Conservation (phyloP, 768 basidiomycete genomes). For the Kwoniella pini region DNA sequence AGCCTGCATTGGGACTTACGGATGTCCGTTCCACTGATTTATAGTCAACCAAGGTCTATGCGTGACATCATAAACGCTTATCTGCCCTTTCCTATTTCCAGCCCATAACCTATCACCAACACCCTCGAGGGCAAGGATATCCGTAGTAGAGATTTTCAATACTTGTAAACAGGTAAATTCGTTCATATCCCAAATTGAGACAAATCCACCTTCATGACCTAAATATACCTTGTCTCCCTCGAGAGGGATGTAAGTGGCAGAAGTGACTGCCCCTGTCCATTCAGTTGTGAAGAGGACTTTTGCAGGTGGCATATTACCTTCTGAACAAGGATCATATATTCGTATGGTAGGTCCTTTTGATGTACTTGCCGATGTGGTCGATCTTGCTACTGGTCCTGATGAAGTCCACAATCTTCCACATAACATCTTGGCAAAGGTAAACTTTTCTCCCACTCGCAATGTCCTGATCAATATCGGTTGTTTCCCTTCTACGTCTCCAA, state of each 20-base stretch:
- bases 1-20: slow-evolving; percentile 37
- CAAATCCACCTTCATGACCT: slow-evolving; percentile 86
- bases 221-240: slow-evolving; percentile 71
- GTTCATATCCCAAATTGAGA: slow-evolving; percentile 75
- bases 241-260: slow-evolving; percentile 72
- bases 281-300: slow-evolving; percentile 66
- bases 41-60: slow-evolving; percentile 79
- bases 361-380: slow-evolving; percentile 41
- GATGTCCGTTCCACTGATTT: slow-evolving; percentile 85
- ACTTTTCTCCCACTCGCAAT: slow-evolving; percentile 71
- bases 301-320: slow-evolving; percentile 51
- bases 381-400: slow-evolving; percentile 49
- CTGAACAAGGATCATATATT: slow-evolving; percentile 67
- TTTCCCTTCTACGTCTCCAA: slow-evolving; percentile 49
- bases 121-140: slow-evolving; percentile 79
- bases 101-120: slow-evolving; percentile 84
- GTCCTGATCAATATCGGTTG: slow-evolving; percentile 36
- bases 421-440: slow-evolving; percentile 73
- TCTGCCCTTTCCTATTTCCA: slow-evolving; percentile 77
- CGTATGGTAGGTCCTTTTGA: slow-evolving; percentile 71
- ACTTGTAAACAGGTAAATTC: slow-evolving; percentile 65
- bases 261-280: slow-evolving; percentile 74
- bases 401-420: slow-evolving; percentile 83
- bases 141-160: slow-evolving; percentile 75
- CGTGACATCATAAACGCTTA: slow-evolving; percentile 72